Evolutionary conservation across 208 protist species (phyloP).

Genomic region (Leishmania aethiopica): DNA sequence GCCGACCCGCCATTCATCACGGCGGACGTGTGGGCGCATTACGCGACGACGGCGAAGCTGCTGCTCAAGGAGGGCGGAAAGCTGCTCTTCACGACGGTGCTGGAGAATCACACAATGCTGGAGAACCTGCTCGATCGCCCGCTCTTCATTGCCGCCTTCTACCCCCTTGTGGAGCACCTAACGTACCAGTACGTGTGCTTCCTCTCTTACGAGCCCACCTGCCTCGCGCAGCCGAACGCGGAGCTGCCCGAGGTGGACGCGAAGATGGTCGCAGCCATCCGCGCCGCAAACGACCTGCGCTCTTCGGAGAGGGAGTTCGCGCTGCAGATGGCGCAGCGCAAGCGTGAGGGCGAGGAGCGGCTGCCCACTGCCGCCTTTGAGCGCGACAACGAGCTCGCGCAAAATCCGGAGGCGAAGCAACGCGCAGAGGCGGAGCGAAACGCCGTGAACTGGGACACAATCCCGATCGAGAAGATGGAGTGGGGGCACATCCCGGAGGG

Average conservation of each 20-base stretch:
- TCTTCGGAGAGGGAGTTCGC: slow-evolving; percentile 70
- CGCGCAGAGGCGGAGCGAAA: slow-evolving; percentile 9
- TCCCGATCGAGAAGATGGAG: slow-evolving; percentile 62
- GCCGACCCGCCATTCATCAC: slow-evolving; percentile 96
- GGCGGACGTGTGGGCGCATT: slow-evolving; percentile 84
- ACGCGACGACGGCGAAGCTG: slow-evolving; percentile 68
- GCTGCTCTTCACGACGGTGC: slow-evolving; percentile 88
- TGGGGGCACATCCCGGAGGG: slow-evolving; percentile 84
- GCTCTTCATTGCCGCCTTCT: slow-evolving; percentile 85
- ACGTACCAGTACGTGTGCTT: slow-evolving; percentile 96
- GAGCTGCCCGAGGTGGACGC: slow-evolving; percentile 28
- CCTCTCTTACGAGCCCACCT: slow-evolving; percentile 79
- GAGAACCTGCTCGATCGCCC: slow-evolving; percentile 58
- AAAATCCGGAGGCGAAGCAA: background rate
- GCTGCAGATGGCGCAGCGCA: slow-evolving; percentile 57
- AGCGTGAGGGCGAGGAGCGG: slow-evolving; percentile 58
- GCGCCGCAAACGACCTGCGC: slow-evolving; percentile 77
- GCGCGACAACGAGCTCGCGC: slow-evolving; percentile 23
- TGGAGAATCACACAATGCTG: slow-evolving; percentile 92
- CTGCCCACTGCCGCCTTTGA: slow-evolving; percentile 59
- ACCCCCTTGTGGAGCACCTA: slow-evolving; percentile 79
- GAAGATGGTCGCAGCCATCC: slow-evolving; percentile 46
- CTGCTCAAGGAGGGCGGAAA: slow-evolving; percentile 64
- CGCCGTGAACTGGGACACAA: slow-evolving; percentile 25
- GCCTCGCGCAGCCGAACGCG: slow-evolving; percentile 26